Conservation (phyloP, 2,329 filamentous ascomycete genomes). For the Fusarium sp. region DNA sequence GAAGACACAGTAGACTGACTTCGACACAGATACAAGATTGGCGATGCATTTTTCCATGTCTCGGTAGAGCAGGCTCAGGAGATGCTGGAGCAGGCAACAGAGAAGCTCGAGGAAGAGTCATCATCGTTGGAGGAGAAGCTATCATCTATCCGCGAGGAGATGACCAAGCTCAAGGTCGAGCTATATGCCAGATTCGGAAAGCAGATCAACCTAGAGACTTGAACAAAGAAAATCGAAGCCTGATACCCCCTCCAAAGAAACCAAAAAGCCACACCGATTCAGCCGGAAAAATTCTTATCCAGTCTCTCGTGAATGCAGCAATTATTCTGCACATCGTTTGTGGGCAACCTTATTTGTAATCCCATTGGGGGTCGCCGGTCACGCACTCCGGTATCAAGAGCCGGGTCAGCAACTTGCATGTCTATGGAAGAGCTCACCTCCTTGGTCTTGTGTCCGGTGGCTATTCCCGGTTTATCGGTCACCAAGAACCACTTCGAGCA, state of each 20-base stretch:
- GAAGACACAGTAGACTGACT: conserved; percentile 7
- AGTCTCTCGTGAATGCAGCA: conserved; percentile 15
- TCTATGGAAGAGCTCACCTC: conserved; percentile 4
- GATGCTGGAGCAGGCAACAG: conserved; percentile 77
- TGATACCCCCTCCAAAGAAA: conserved; percentile 28
- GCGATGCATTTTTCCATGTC: conserved; percentile 92
- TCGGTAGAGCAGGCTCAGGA: conserved; percentile 87
- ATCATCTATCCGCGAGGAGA: conserved; percentile 79
- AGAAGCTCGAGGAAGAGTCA: conserved; percentile 81
- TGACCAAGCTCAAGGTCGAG: conserved; percentile 88
- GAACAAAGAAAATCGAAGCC: conserved; percentile 45
- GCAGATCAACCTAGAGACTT: conserved; percentile 96
- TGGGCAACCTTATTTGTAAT: conserved; percentile 33
- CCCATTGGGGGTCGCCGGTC: conserved; percentile 1
- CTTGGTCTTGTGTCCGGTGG: conserved; percentile 8
- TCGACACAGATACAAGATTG: conserved; percentile 84
- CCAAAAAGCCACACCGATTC: conserved; percentile 10
- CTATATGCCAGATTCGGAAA: conserved; percentile 94
- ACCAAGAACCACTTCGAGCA: conserved; percentile 6
- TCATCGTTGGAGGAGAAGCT: conserved; percentile 80
- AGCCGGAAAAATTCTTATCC: conserved; percentile 38
- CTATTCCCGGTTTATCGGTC: conserved; percentile 22
- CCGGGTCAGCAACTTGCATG: conserved; percentile 18
- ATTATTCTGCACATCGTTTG: conserved; percentile 16
- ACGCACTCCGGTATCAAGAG: conserved; percentile 30